Evolutionary conservation across 129 eudicot species (phyloP).

Genomic region (Scalesia atractyloides): DNA sequence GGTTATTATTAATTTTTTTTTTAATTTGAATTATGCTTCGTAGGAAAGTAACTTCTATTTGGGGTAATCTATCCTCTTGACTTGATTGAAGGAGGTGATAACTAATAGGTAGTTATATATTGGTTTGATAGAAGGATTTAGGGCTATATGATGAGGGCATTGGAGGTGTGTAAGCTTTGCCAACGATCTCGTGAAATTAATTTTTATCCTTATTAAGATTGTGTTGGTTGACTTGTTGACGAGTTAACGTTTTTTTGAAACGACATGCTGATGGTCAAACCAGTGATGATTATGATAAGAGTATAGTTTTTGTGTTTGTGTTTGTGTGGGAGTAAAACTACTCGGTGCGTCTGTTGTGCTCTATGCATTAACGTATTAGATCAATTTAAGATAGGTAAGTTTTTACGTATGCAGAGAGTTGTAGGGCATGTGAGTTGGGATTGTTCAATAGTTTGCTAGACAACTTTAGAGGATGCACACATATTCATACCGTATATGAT

Average conservation of each 20-base stretch:
- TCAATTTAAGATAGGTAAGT: no score
- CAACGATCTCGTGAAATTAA: no score
- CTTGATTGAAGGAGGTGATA: background rate
- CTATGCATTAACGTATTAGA: background rate
- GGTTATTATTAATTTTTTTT: constrained; percentile 1
- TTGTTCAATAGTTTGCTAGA: no score
- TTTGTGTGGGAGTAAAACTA: background rate
- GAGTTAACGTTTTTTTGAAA: background rate
- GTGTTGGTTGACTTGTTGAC: background rate
- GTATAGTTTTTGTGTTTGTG: background rate
- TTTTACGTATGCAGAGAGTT: no score
- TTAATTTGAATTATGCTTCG: background rate
- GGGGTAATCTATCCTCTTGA: background rate
- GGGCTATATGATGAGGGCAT: no score
- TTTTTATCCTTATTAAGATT: background rate
- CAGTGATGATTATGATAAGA: background rate
- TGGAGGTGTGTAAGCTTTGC: no score
- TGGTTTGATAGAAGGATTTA: no score
- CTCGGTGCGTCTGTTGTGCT: background rate
- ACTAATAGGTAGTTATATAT: background rate
- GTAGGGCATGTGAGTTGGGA: no score
- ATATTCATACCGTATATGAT: no score
- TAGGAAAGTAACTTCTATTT: no score
- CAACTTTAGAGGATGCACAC: no score
- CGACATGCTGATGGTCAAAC: background rate